Evolutionary conservation across 1,284 basidiomycete species (phyloP).

Genomic region (Serendipita sp.): DNA sequence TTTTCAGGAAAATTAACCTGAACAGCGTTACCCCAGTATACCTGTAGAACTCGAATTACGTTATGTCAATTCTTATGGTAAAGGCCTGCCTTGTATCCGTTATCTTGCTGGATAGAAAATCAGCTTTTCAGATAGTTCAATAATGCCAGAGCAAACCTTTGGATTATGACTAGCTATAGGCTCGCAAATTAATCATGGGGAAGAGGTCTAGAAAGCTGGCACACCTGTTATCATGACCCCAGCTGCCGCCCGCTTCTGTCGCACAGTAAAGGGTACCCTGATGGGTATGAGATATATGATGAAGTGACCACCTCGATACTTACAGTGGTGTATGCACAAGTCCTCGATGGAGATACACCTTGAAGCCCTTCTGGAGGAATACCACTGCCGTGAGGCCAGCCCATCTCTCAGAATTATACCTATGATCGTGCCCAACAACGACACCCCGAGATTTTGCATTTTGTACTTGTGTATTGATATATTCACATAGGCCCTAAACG

Average conservation of each 20-base stretch:
- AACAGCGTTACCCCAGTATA: constrained; percentile 75
- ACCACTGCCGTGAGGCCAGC: constrained; percentile 56
- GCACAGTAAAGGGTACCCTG: constrained; percentile 67
- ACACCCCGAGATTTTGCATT: constrained; percentile 46
- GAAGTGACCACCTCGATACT: constrained; percentile 14
- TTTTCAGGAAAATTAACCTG: constrained; percentile 33
- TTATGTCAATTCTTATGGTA: neutral
- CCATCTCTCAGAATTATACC: constrained; percentile 64
- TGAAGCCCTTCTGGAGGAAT: constrained; percentile 49
- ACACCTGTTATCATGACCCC: constrained; percentile 79
- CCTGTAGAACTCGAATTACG: constrained; percentile 27
- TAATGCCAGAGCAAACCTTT: constrained; percentile 34
- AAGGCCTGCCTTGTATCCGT: constrained; percentile 63
- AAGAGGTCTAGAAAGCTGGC: constrained; percentile 2
- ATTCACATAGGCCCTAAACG: constrained; percentile 56
- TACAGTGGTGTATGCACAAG: constrained; percentile 72
- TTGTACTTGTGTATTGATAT: constrained; percentile 40
- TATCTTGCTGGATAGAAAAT: constrained; percentile 43
- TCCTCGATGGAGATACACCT: constrained; percentile 53
- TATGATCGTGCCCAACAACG: constrained; percentile 71
- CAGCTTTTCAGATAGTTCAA: neutral
- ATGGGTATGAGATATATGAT: neutral
- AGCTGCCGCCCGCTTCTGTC: constrained; percentile 49
- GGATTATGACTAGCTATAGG: constrained; percentile 66
- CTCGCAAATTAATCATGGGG: neutral